Evolutionary conservation across 371 early-diverging fungal genomes (phyloP).

Genomic region (Homolaphlyctis polyrhiza): DNA sequence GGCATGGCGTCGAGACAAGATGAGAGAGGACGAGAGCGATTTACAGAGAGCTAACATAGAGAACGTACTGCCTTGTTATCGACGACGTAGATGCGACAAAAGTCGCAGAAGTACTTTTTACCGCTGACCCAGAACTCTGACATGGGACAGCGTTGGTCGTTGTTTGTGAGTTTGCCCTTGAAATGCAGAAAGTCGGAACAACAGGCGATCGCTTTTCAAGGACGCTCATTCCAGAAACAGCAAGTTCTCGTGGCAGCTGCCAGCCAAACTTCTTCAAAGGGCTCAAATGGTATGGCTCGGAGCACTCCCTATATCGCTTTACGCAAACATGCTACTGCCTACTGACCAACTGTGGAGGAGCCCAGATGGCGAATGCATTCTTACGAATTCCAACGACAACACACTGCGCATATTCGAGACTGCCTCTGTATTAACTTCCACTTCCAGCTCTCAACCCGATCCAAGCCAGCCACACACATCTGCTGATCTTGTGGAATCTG

Average conservation of each 20-base stretch:
- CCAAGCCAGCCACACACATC: background rate
- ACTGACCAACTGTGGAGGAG: background rate
- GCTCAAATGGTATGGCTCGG: background rate
- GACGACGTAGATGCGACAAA: background rate
- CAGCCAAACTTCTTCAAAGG: conserved; percentile 1
- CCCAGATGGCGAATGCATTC: background rate
- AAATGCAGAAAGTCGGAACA: too few relatives aligned
- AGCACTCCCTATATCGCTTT: background rate
- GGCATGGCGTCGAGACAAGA: background rate
- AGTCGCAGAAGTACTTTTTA: background rate
- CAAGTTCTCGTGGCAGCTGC: too few relatives aligned
- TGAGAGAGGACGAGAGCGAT: background rate
- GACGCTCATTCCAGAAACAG: too few relatives aligned
- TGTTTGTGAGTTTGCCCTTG: too few relatives aligned
- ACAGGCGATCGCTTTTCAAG: too few relatives aligned
- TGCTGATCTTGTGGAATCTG: background rate
- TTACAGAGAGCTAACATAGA: background rate
- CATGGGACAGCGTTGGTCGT: too few relatives aligned
- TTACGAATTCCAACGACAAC: background rate
- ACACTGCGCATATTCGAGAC: background rate
- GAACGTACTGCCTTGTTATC: background rate
- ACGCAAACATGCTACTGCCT: background rate
- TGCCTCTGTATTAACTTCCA: background rate
- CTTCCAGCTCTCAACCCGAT: background rate
- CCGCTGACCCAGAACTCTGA: background rate